These are phyloP conservation scores for Apiotrichum veenhuisii DNA, from an alignment of 1,284 basidiomycete genomes.

Conservation along the genomic window DNA sequence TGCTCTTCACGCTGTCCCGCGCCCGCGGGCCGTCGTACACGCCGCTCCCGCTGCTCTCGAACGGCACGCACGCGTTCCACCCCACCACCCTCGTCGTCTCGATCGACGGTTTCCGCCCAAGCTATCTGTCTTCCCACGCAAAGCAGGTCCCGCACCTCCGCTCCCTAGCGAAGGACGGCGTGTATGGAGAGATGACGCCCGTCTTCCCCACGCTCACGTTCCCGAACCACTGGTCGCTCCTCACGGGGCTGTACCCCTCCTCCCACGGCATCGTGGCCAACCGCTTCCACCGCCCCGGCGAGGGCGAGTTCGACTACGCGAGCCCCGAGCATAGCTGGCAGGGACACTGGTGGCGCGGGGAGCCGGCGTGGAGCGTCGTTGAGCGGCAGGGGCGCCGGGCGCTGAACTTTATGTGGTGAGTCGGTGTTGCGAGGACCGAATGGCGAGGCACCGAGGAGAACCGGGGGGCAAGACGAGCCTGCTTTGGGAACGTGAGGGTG, in stretches of 20 bases:
- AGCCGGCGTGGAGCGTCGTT: slow-evolving; percentile 88
- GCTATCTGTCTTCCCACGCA: slow-evolving; percentile 19
- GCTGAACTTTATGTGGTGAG: slow-evolving; percentile 85
- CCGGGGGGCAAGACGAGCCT: too few relatives aligned
- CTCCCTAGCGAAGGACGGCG: slow-evolving; percentile 49
- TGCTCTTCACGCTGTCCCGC: slow-evolving; percentile 5
- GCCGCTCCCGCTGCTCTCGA: slow-evolving; percentile 11
- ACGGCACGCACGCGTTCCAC: slow-evolving; percentile 26
- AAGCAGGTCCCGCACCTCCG: slow-evolving; percentile 23
- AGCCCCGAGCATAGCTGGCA: slow-evolving; percentile 59
- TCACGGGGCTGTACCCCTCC: slow-evolving; percentile 83
- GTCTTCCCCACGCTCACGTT: slow-evolving; percentile 88
- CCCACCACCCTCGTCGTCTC: slow-evolving; percentile 32
- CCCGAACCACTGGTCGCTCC: slow-evolving; percentile 83
- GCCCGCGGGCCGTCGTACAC: not conserved
- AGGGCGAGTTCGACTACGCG: slow-evolving; percentile 54
- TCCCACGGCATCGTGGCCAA: slow-evolving; percentile 88
- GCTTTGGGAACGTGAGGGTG: too few relatives aligned
- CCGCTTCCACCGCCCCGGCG: slow-evolving; percentile 70
- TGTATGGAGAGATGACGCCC: slow-evolving; percentile 81
- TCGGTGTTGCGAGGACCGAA: slow-evolving; percentile 16
- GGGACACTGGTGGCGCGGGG: slow-evolving; percentile 77
- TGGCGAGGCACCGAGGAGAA: not conserved
- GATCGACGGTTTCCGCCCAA: slow-evolving; percentile 34
- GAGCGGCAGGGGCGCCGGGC: slow-evolving; percentile 67